Conservation (phyloP, 192 early-diverging fungal species). For the Backusella morwellensis region DNA sequence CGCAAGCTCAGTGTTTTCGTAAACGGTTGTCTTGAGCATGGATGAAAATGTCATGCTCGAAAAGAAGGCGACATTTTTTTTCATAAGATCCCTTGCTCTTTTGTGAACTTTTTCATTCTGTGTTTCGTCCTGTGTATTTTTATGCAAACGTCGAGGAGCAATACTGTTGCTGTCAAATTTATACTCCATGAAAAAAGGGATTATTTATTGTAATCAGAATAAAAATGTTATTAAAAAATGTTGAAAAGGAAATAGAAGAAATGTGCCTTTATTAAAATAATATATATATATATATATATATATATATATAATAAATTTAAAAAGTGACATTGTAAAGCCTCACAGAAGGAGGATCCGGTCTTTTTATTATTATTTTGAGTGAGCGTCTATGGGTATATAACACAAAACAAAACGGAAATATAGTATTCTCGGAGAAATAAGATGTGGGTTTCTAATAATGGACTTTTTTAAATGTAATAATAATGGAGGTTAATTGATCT, state of each 20-base stretch:
- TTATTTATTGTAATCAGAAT: not conserved
- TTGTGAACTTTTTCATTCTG: not conserved
- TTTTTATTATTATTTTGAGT: not conserved
- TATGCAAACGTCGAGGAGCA: not conserved
- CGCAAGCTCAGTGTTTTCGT: not conserved
- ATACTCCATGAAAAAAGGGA: not conserved
- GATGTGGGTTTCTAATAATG: not conserved
- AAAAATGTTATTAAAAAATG: not conserved
- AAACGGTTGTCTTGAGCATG: not conserved
- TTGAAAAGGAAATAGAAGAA: not conserved
- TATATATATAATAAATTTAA: not conserved
- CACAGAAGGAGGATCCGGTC: not conserved
- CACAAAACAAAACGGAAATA: not conserved
- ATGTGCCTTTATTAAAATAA: not conserved
- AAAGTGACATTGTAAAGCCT: not conserved
- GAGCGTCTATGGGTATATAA: not conserved
- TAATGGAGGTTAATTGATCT: not conserved
- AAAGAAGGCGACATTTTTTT: slow-evolving; percentile 1
- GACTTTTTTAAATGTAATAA: not conserved
- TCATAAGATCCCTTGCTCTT: not conserved
- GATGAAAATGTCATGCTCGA: slow-evolving; percentile 1
- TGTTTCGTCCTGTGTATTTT: not conserved
- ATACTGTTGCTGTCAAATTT: not conserved
- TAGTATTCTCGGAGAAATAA: slow-evolving; percentile 5
- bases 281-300: too few relatives aligned